Base-by-base conservation (phyloP, 2,329 filamentous ascomycete genomes). In the Venturia asperata region DNA sequence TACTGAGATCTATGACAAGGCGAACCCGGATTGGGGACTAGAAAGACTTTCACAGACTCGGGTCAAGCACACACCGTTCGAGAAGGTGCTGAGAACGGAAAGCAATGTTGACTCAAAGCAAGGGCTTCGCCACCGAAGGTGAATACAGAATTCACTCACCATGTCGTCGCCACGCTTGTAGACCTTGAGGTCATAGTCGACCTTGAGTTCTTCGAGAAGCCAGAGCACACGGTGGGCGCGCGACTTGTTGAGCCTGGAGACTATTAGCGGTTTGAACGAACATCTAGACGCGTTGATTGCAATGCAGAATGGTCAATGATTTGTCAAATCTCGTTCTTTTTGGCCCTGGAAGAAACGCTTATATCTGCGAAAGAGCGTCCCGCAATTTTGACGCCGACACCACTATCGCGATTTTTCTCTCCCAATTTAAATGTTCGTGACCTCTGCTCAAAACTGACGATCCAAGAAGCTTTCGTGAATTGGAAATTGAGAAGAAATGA, bases 191-290 rank as follows among this genome's bases (percentile, higher is more conserved):
- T 92, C 85, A 77, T 96, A 96, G 37, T 87, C 82, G 42, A 96
- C 76, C 55, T 88, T 82, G 67, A 94, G 86, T 75, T 93, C 91
- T 74, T 94, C 90, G 55, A 96, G 83, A 7, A 96, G 86, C 90
- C 90, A 96, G 56, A 94, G 79, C 66, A 93, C 88, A 68, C 90
- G 86, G 75, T 95, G 90, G 15, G 90, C 86, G 70, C 92, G 89
- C 65, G 91, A 95, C 70, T 88, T 81, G 70, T 93, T 85, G 21
- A 65, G 64, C 64, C 64, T 65, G 21, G 30, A 37, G 13, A 37
- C 2, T 7, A 17, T 58, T 21, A 58, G 21, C 37, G 17, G 11
- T 15, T n/a, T 58, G 52, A n/a, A 34, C 9, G 10, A 37, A 13
- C 4, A 15, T n/a, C n/a, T 56, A 1, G 3, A 37, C 7, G 47